Evolutionary conservation across 2,329 filamentous ascomycete genomes (phyloP).

Genomic region (Penicillium oxalicum): DNA sequence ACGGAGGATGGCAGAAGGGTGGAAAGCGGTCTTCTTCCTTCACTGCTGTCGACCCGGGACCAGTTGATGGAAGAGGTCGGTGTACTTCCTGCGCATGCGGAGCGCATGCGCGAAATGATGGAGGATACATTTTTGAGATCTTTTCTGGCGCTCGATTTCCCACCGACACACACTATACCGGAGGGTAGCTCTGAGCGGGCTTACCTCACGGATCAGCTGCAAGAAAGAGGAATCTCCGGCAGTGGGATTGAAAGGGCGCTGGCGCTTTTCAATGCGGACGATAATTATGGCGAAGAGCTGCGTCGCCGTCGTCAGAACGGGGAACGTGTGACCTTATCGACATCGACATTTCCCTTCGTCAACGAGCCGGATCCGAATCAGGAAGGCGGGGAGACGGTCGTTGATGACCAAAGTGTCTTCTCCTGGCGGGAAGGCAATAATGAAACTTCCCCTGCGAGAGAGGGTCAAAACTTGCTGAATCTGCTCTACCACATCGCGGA

Average conservation of each 20-base stretch:
- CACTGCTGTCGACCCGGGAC: conserved; percentile 37
- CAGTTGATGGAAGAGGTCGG: conserved; percentile 40
- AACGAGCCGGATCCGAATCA: conserved; percentile 20
- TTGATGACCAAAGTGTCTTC: conserved; percentile 41
- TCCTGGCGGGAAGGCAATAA: conserved; percentile 42
- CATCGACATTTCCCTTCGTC: conserved; percentile 28
- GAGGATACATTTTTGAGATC: conserved; percentile 41
- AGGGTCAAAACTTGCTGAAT: conserved; percentile 74
- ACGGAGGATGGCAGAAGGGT: conserved; percentile 38
- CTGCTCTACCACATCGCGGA: conserved; percentile 89
- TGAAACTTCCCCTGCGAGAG: conserved; percentile 36
- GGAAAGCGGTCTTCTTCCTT: conserved; percentile 39
- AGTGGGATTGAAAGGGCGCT: conserved; percentile 34
- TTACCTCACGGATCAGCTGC: conserved; percentile 35
- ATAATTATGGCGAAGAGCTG: conserved; percentile 36
- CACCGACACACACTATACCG: conserved; percentile 30
- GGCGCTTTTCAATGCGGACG: conserved; percentile 34
- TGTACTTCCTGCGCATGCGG: conserved; percentile 33
- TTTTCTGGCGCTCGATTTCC: conserved; percentile 39
- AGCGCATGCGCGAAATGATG: conserved; percentile 40
- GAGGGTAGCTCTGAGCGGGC: conserved; percentile 31
- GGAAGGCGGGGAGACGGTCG: conserved; percentile 33
- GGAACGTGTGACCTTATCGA: conserved; percentile 34
- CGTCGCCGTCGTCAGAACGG: conserved; percentile 35
- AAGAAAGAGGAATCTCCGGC: conserved; percentile 35